Percentiles rank a stretch among this genome's conserved stretches.
Conservation (phyloP, 2,329 filamentous ascomycete genomes). For the Alternaria dauci region DNA sequence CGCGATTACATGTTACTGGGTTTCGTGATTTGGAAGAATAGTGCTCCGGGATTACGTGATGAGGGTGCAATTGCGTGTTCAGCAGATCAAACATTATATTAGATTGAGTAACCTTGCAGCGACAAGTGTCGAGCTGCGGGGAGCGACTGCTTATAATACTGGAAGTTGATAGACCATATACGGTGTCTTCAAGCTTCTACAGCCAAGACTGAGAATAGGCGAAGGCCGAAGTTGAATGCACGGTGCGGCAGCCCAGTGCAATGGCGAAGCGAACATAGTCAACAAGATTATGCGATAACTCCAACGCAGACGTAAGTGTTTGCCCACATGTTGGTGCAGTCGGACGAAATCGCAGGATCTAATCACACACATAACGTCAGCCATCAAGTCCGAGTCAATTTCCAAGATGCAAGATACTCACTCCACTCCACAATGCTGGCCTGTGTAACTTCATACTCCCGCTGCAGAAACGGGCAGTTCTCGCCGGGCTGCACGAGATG, state of each 20-base stretch:
- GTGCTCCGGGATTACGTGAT: neutral
- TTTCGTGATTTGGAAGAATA: neutral
- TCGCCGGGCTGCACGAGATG: constrained; percentile 6
- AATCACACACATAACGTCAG: constrained; percentile 5
- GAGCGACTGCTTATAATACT: neutral
- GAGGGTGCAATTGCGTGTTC: neutral
- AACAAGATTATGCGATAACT: neutral
- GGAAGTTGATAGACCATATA: neutral
- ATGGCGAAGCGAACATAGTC: neutral
- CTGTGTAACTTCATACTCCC: constrained; percentile 11
- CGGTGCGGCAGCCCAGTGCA: neutral
- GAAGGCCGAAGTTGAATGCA: neutral
- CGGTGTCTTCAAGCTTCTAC: neutral
- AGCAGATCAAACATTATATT: neutral
- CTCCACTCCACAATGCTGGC: constrained; percentile 24
- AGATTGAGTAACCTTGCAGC: neutral
- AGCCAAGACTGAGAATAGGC: neutral
- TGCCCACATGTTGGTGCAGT: constrained; percentile 16
- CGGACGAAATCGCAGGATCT: neutral
- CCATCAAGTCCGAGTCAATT: neutral
- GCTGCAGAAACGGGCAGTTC: constrained; percentile 8
- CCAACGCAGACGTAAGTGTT: neutral
- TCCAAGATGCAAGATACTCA: neutral
- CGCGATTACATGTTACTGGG: neutral
- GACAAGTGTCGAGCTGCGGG: neutral